Base-by-base conservation (phyloP, 495 filamentous ascomycete genomes). In the Polyplosphaeria fusca region DNA sequence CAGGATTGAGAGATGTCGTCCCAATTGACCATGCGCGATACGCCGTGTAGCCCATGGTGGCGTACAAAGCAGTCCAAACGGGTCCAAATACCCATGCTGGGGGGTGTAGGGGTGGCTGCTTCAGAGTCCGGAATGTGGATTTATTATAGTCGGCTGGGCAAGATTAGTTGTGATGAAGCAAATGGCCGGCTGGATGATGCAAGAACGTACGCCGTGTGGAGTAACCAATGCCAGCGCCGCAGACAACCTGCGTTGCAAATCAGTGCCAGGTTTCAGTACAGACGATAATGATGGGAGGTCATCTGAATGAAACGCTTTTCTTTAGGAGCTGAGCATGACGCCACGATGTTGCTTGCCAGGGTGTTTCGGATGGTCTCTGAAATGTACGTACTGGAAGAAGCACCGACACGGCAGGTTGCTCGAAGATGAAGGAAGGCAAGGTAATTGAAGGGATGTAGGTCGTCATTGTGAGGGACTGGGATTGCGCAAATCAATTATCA, bases 61-160 rank as follows among this genome's bases (percentile, higher is more conserved):
- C 86, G 71, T 96, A 97, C 12, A 97, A 81, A 37, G 80, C 18
- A 0, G 90, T 95, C 93, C 91, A 96, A 23, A 82, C 82, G 2
- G 90, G 89, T 1, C 83, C 87, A 64, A 96, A 96, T 55, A 90
- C 76, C 73, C 80, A 81, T 4, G 87, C 78, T 0, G 92, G 91
- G 3, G 92, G 92, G 35, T 80, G 77, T 58, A 85, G 77, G 1
- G 91, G 91, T 0, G 92, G 92, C 68, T 95, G 88, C 50, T 81
- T 82, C 42, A 95, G 76, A 2, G 77, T 68, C 18, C 74, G 63
- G 71, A 95, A 93, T 40, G 75, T 82, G 41, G 74, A 71, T 61
- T 85, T 77, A 20, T 81, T 85, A 41, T 77, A 65, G 52, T 76
- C 80, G 12, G 77, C 79, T 82, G 64, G 53, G 53, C 44, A 52